Base-by-base conservation (phyloP, 2,329 filamentous ascomycete genomes). In the Geosmithia morbida region DNA sequence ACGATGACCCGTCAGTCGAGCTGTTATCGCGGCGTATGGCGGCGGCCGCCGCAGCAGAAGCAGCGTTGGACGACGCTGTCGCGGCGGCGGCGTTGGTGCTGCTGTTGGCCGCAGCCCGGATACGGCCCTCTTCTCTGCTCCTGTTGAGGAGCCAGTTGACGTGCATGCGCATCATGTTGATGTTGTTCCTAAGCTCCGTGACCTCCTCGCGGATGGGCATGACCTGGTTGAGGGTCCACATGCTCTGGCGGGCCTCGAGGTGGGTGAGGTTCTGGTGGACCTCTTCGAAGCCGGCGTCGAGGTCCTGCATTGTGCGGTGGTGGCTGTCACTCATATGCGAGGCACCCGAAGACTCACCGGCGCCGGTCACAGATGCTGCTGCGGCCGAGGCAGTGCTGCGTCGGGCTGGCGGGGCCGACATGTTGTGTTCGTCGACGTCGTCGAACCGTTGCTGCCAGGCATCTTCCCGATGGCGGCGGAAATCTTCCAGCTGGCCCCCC, bases 141-240 rank as follows among this genome's bases (percentile, higher is more conserved):
- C 69, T 66, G 50, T 73, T 75, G 58, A 77, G 68, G 26, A 78
- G 65, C 73, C 73, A 77, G 48, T 72, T 71, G 43, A 77, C 71
- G 52, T 79, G 74, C 74, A 78, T 77, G 47, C 70, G 69, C 42
- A 79, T 66, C 54, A 77, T 72, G 46, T 74, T 75, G 50, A 77
- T 64, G 52, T 70, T 77, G 60, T 71, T 77, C 42, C 71, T 66
- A 41, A 78, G 63, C 57, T 81, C 77, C 3, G 72, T 70, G n/a
- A 81, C 68, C 58, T 80, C 75, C 49, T 81, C 76, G 48, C 77
- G 75, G 50, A 81, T 71, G 7, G 73, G 75, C 55, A 78, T 69
- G 5, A 76, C 72, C 57, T 81, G 75, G 53, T 79, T 80, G 55
- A 81, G 68, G 8, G 78, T 68, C 68, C 76, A 72, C 60, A 79